These are phyloP conservation scores for Spergularia marina DNA, from an alignment of 148 eudicot species.

Conservation along the genomic window DNA sequence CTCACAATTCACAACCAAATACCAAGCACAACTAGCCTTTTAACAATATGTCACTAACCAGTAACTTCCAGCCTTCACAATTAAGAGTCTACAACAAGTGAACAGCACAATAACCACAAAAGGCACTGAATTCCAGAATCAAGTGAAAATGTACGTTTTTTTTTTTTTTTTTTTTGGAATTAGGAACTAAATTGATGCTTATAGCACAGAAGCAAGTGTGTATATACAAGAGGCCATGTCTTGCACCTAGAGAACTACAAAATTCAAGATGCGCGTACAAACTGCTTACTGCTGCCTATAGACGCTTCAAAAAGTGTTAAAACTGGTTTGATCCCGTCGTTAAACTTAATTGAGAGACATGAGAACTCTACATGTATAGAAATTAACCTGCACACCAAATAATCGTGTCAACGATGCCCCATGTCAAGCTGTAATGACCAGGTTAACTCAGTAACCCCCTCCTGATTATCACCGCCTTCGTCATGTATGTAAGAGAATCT, in stretches of 20 bases:
- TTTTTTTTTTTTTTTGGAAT: too few species aligned
- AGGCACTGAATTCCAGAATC: too few species aligned
- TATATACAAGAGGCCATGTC: not conserved
- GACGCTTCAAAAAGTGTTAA: not conserved
- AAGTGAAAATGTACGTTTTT: too few species aligned
- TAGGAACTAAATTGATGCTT: too few species aligned
- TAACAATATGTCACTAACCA: too few species aligned
- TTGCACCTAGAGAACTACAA: not conserved
- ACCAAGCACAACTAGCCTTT: too few species aligned
- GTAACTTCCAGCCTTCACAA: too few species aligned
- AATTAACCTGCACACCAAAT: slow-evolving; percentile 8
- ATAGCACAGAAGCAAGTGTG: too few species aligned
- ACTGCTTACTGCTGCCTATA: not conserved
- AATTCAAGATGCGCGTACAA: not conserved
- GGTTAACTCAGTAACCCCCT: not conserved
- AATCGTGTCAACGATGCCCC: not conserved
- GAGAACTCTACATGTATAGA: not conserved
- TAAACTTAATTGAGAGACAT: not conserved
- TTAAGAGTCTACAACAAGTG: too few species aligned
- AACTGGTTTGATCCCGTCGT: not conserved
- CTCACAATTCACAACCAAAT: too few species aligned
- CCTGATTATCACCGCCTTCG: not conserved
- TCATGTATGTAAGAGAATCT: not conserved
- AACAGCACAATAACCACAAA: too few species aligned
- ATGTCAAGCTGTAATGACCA: not conserved